A percentile compares a stretch with the other conserved stretches of the same genome.
Conservation (phyloP, 139 green algal genomes). For the Desmodesmus armatus region DNA sequence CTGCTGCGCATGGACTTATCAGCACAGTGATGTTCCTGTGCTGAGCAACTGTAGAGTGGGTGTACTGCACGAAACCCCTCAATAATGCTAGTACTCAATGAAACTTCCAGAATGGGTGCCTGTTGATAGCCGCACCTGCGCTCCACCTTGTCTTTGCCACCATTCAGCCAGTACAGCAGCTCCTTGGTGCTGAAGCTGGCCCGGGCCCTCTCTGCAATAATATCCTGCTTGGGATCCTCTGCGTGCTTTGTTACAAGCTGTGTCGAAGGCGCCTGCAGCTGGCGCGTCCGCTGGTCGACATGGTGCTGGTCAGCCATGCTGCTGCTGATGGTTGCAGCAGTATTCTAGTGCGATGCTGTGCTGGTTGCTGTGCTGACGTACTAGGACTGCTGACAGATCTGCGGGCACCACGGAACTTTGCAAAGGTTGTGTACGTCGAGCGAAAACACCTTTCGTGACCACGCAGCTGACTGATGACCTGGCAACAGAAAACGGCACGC, state of each 20-base stretch:
- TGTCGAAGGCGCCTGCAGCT: constrained; percentile 37
- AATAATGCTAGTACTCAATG: no score
- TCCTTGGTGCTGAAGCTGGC: constrained; percentile 77
- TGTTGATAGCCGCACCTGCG: constrained; percentile 58
- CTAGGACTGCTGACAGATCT: background rate
- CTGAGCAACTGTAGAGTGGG: background rate
- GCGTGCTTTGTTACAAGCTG: constrained; percentile 16
- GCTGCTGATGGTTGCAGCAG: no score
- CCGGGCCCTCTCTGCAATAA: constrained; percentile 66
- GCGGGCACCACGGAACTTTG: no score
- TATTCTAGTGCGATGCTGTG: no score
- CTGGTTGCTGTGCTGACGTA: background rate
- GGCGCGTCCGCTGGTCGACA: constrained; percentile 27
- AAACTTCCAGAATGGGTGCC: background rate
- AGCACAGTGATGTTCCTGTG: no score
- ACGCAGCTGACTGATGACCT: no score
- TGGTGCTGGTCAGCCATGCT: no score
- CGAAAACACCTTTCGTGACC: no score
- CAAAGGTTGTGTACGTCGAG: no score
- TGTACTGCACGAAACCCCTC: background rate
- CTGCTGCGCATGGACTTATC: no score
- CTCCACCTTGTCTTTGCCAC: constrained; percentile 76
- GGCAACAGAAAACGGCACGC: no score
- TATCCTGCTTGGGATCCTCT: constrained; percentile 53
- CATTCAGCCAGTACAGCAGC: constrained; percentile 76